Base-by-base conservation (phyloP, 306 rosid species). In the Vicia sativa region DNA sequence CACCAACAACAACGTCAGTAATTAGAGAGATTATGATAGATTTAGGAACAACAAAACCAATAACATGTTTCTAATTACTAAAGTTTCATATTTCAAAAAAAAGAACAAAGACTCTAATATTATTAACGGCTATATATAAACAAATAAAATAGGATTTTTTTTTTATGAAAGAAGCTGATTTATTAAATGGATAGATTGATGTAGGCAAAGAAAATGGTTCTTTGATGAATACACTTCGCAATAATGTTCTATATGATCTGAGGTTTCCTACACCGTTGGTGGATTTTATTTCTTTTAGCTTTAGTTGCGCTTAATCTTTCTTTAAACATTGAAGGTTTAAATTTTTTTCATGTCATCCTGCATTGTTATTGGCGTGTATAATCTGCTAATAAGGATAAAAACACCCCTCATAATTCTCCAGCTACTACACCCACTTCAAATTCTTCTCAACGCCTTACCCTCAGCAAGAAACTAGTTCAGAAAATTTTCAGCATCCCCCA, bases 321-420 rank as follows among this genome's bases (percentile, higher is more conserved):
- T n/a, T n/a, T n/a, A n/a, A n/a, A n/a, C n/a, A n/a, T n/a, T n/a
- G n/a, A n/a, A n/a, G n/a, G n/a, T n/a, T n/a, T n/a, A n/a, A n/a
- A n/a, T 41, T 73, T 62, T 6, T 62, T 26, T n/a, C 65, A 31
- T 60, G 16, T 58, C 14, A 15, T 48, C 21, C 11, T 41, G 54
- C 35, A 68, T 72, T 74, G 68, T 37, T 63, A 72, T 65, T 80
- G 70, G 73, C 19, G 29, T 46, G 29, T 58, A 48, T 65, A 3
- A 34, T 45, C 57, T 67, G 67, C 77, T 74, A 61, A 56, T 79
- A 38, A 58, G 85, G 97, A 90, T 84, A 89, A 85, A 76, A 55
- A 67, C 55, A 74, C 85, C 15, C 73, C 83, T 45, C 83, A 78
- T 77, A 77, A 42, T 58, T 73, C 79, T 28, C n/a, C 80, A 6